Evolutionary conservation across 441 rosid species (phyloP).

Genomic region (Iberis amara): DNA sequence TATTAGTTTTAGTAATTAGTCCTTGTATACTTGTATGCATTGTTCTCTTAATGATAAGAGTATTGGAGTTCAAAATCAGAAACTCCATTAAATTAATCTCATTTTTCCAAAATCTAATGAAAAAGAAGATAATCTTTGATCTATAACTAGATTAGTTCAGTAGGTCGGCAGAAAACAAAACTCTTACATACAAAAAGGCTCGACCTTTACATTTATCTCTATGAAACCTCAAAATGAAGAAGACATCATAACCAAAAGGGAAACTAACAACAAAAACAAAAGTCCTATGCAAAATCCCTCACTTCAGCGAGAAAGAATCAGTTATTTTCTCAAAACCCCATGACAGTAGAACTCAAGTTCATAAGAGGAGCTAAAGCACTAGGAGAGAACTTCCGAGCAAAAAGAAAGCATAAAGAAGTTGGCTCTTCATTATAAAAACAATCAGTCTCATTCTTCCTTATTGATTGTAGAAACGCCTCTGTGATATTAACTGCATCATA

Average conservation of each 20-base stretch:
- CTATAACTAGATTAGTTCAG: constrained; percentile 27
- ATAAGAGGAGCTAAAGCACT: constrained; percentile 66
- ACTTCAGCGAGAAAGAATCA: constrained; percentile 9
- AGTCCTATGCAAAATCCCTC: constrained; percentile 22
- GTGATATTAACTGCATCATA: constrained; percentile 47
- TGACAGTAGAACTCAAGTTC: constrained; percentile 51
- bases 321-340: constrained; percentile 55
- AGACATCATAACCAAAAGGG: constrained; percentile 9
- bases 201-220: constrained; percentile 27
- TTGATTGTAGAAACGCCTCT: constrained; percentile 51
- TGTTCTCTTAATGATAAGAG: not conserved
- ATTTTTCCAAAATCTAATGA: not conserved
- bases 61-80: constrained; percentile 16
- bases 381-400: constrained; percentile 83
- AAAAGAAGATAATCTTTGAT: constrained; percentile 9
- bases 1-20: constrained; percentile 9
- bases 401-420: constrained; percentile 68
- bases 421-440: constrained; percentile 62
- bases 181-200: constrained; percentile 30
- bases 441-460: constrained; percentile 52
- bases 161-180: constrained; percentile 25
- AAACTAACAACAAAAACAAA: constrained; percentile 18
- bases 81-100: not conserved
- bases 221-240: constrained; percentile 2
- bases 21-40: constrained; percentile 17